These are phyloP conservation scores for Colletotrichum liriopes DNA, from an alignment of 2,329 filamentous ascomycete species.

Conservation along the genomic window DNA sequence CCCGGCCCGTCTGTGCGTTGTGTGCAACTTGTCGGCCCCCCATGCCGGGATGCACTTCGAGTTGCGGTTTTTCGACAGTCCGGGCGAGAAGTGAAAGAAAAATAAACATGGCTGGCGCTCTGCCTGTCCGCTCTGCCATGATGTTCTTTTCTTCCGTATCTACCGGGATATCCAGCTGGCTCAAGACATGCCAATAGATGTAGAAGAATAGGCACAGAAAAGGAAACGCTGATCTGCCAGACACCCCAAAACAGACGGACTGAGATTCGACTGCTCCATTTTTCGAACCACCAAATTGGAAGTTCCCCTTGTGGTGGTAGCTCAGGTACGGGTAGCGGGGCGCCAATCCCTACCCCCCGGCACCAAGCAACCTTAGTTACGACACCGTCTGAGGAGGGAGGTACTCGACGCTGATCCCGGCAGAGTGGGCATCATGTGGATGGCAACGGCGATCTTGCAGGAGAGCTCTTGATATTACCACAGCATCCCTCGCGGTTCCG, in stretches of 20 bases:
- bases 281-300: conserved; percentile 22
- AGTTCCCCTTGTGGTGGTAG: conserved; percentile 14
- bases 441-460: neutral
- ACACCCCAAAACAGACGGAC: neutral
- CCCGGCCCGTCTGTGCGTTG: conserved; percentile 26
- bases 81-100: no score
- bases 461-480: neutral
- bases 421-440: neutral
- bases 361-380: neutral
- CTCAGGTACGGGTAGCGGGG: conserved; percentile 26
- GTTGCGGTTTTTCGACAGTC: neutral
- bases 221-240: conserved; percentile 22
- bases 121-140: neutral
- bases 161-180: neutral
- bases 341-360: conserved; percentile 11
- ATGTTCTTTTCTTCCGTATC: neutral
- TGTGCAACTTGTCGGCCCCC: neutral
- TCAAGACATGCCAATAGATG: neutral
- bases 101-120: neutral
- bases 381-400: conserved; percentile 1
- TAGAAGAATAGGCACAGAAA: conserved; percentile 18
- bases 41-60: neutral
- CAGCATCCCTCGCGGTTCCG: neutral
- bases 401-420: conserved; percentile 4
- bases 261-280: conserved; percentile 26